phyloP scores from a whole-genome alignment of 1,284 basidiomycete species.

The Tilletia horrida region DNA sequence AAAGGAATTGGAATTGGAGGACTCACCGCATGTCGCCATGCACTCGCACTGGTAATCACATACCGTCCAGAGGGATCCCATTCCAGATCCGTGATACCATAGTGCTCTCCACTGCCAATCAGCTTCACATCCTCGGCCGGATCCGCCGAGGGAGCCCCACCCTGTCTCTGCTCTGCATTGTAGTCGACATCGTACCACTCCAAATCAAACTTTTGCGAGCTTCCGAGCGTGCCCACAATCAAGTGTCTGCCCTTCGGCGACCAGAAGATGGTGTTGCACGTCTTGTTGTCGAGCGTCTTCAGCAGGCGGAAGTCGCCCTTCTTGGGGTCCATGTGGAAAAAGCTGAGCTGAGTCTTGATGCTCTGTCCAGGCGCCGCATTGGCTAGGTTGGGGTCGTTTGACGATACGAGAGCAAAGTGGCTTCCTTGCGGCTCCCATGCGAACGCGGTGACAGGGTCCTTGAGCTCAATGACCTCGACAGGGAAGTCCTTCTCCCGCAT shows the following conservation, averaged over 20 bases:
- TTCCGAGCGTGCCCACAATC: slow-evolving; percentile 91
- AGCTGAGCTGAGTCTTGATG: slow-evolving; percentile 92
- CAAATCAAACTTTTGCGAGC: slow-evolving; percentile 89
- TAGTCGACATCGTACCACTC: slow-evolving; percentile 99
- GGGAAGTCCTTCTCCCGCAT: slow-evolving; percentile 97
- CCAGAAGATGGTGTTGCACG: slow-evolving; percentile 94
- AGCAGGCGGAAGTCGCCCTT: slow-evolving; percentile 94
- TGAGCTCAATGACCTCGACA: slow-evolving; percentile 94
- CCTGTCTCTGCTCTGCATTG: slow-evolving; percentile 63
- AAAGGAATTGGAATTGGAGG: background rate
- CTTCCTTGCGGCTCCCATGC: slow-evolving; percentile 97
- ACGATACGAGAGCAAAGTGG: slow-evolving; percentile 92
- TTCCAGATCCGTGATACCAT: slow-evolving; percentile 94
- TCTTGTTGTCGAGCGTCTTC: slow-evolving; percentile 76
- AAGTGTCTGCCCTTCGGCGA: slow-evolving; percentile 94
- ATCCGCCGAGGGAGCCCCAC: slow-evolving; percentile 67
- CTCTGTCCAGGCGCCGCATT: slow-evolving; percentile 81
- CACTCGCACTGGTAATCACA: slow-evolving; percentile 86
- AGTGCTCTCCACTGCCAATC: slow-evolving; percentile 84
- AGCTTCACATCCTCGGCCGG: slow-evolving; percentile 77
- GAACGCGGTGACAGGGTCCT: slow-evolving; percentile 94
- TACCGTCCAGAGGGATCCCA: slow-evolving; percentile 98
- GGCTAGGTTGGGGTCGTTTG: slow-evolving; percentile 86
- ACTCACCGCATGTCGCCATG: slow-evolving; percentile 87
- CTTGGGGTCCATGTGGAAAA: slow-evolving; percentile 87